A percentile compares a stretch with the other conserved stretches of the same genome.
Evolutionary conservation across 495 filamentous ascomycete species (phyloP).

Genomic region (Sabuloglossum arenarium): DNA sequence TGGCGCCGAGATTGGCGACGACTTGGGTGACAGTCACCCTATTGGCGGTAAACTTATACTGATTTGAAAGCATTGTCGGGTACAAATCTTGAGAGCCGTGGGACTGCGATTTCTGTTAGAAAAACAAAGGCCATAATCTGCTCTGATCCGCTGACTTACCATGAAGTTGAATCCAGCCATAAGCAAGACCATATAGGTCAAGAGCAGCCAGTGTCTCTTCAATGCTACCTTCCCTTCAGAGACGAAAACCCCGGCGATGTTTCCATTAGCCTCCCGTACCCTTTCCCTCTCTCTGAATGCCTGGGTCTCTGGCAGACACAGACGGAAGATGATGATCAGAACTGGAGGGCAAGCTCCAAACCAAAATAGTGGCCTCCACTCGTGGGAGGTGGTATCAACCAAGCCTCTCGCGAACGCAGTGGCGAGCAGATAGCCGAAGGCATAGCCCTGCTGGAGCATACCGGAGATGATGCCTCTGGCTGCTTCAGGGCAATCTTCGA

Average conservation of each 20-base stretch:
- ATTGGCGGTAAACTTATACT: conserved; percentile 51
- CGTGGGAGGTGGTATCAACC: conserved; percentile 49
- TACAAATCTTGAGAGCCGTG: conserved; percentile 88
- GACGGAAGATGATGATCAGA: conserved; percentile 60
- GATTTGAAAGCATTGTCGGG: conserved; percentile 60
- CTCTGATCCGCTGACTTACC: conserved; percentile 19
- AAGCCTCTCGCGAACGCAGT: conserved; percentile 55
- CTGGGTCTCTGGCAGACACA: conserved; percentile 57
- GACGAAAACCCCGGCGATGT: conserved; percentile 39
- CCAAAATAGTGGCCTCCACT: conserved; percentile 74
- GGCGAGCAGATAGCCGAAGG: conserved; percentile 69
- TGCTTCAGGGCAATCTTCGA: conserved; percentile 62
- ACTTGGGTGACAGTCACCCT: conserved; percentile 69
- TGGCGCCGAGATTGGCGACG: conserved; percentile 65
- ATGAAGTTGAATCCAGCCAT: conserved; percentile 91
- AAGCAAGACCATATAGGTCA: conserved; percentile 61
- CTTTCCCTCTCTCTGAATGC: conserved; percentile 39
- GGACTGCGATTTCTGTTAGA: conserved; percentile 23
- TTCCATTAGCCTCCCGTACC: conserved; percentile 30
- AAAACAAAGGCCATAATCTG: conserved; percentile 9
- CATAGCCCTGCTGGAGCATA: conserved; percentile 74
- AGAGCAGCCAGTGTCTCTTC: conserved; percentile 54
- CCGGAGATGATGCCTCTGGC: conserved; percentile 61
- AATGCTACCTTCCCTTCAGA: conserved; percentile 56
- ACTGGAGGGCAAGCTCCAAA: conserved; percentile 63